A percentile compares a stretch with the other conserved stretches of the same genome.
Evolutionary conservation across 1,139 yeast species (phyloP).

Genomic region (Diutina catenulata): DNA sequence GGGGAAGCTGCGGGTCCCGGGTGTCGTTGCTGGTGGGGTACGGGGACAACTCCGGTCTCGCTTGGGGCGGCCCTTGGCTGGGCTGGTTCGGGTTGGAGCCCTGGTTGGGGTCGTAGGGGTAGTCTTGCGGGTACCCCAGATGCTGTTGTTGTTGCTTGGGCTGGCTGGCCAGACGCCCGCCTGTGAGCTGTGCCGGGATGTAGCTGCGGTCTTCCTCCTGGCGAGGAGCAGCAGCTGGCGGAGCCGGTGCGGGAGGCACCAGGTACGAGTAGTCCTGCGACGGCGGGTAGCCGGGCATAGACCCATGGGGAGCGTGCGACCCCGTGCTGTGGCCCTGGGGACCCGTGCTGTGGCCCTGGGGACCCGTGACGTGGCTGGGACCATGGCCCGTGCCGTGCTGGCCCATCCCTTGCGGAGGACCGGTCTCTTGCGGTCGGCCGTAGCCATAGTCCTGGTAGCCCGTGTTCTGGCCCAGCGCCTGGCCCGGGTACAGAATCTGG

Average conservation of each 20-base stretch:
- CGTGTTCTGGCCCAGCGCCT: no score
- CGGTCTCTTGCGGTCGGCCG: background rate
- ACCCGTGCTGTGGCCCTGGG: no score
- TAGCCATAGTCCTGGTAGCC: background rate
- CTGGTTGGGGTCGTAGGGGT: background rate
- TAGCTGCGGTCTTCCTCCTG: slow-evolving; percentile 4
- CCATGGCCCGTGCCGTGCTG: background rate
- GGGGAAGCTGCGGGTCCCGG: background rate
- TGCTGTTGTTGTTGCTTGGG: no score
- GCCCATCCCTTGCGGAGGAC: background rate
- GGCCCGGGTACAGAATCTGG: slow-evolving; percentile 5
- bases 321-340: no score
- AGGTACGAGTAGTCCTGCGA: no score
- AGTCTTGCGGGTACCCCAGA: no score
- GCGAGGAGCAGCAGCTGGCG: background rate
- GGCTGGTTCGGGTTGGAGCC: background rate
- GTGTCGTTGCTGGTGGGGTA: background rate
- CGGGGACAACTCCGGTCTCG: background rate
- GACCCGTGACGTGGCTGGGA: no score
- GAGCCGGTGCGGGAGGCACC: no score
- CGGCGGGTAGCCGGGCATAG: no score
- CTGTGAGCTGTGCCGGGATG: slow-evolving; percentile 4
- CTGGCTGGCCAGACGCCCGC: background rate
- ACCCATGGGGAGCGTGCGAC: no score
- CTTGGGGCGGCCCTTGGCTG: background rate